Evolutionary conservation across 192 early-diverging fungal species (phyloP), one percentile per base, ranked within the genome.

Genomic region (Mortierella claussenii): DNA sequence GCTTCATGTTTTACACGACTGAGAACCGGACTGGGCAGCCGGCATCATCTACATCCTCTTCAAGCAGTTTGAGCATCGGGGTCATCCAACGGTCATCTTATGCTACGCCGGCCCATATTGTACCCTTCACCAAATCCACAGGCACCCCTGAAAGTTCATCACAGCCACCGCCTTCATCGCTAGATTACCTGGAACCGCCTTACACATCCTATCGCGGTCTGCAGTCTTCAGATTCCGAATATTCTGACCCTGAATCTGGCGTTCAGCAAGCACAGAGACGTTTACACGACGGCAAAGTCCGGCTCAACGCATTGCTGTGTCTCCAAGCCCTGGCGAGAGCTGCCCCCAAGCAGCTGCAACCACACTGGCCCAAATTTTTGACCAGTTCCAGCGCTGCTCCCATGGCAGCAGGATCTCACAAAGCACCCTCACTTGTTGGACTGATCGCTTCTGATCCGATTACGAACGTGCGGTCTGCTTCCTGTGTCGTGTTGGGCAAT

Each of bases 361-460:
- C 83, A 3, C 68, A 86, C 44, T 88, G 87, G 87, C 67, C 70
- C 37, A 81, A 73, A 42, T 86, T 88, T 51, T 40, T 88, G 20
- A 83, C 83, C 3, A 80, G 80, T 23, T 73, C 69, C 8, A 71
- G 31, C 52, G 65, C 50, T 46, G 57, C 42, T 33, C 65, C 54
- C 18, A 50, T 66, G 27, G 36, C 33, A 15, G 55, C 55, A 18
- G 55, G 27, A 40, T 31, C 43, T 18, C 42, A 56, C 43, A 68
- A 79, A 28, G 18, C 81, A 4, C 68, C 78, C 4, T 85, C 85
- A n/a, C 60, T 88, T 9, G 57, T 88, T 18, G 78, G 76, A 3
- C 32, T 86, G 5, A 55, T 86, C n/a, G 28, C 75, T n/a, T 82
- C 70, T 52, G 87, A 88, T 34, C 80, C 85, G 2, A 68, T 74